Base-by-base conservation (phyloP, 2,329 filamentous ascomycete species). In the Monilinia polystroma region DNA sequence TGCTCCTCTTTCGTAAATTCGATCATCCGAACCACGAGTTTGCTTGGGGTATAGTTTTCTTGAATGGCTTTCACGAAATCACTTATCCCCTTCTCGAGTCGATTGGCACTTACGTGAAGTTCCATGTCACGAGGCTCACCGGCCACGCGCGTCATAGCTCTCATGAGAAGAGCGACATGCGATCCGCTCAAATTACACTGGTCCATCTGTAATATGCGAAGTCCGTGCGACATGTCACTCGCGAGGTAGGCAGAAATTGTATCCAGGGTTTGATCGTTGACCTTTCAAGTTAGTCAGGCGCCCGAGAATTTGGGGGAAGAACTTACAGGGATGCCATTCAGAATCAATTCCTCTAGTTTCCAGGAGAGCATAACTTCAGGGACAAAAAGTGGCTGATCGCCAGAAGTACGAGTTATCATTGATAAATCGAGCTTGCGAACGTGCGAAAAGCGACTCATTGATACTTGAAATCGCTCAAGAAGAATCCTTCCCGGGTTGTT, bases 351-450 rank as follows among this genome's bases (percentile, higher is more conserved):
- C 73, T 90, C 85, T 12, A 91, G 78, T 64, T 83, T 82, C 89
- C 89, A 91, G 55, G 84, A 84, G 59, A 89, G 79, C 59, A 91
- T 78, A 4, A 87, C 88, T 72, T 90, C 87, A 11, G 87, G 81
- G 16, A 86, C 82, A 63, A 91, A 82, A n/a, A 91, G 78, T 14
- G 88, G 82, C 68, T 89, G 86, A 0, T 82, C 77, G 3, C 86
- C 86, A 7, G 87, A 87, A 0, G 86, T 88, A 66, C 86, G 82
- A 11, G 86, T 83, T 26, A 90, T 82, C 66, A 88, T 84, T 11
- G 88, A 89, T 3, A 91, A 77, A 70, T 90, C 85, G 64, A 91
- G 80, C 70, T 85, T 88, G 52, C 87, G 84, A 49, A 91, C 83
- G 66, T 85, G 87, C 47, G 83, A 83, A 77, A 91, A 90, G 65